Evolutionary conservation across 2,329 filamentous ascomycete genomes (phyloP), one percentile per base, ranked within the genome.

Genomic region (Colletotrichum acutatum): DNA sequence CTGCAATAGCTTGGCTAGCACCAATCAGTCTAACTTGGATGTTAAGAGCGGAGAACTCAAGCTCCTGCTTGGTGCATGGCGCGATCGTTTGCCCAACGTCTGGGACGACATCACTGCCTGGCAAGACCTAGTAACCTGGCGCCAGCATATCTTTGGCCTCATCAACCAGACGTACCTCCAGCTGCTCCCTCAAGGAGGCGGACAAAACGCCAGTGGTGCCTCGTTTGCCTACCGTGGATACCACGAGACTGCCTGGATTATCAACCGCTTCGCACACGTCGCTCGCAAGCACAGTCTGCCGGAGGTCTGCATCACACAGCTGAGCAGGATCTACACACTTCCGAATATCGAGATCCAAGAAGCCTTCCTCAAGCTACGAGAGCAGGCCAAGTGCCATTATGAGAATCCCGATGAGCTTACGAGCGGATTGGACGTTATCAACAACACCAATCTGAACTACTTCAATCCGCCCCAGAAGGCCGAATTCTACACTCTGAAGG

Each of bases 291-390:
- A 99, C 82, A 96, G 94, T 77, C 91, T 99, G 77, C 94, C 95
- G 0, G 97, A 99, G 75, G 97, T 99, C 34, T 99, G 97, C 85
- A 98, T 99, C 83, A 96, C 91, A 76, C 97, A 99, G 80, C 90
- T 99, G 24, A 97, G 96, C 80, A 94, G 96, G 75, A 99, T 99
- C 80, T 99, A 99, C 82, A 99, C 97, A 0, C 88, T 99, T 6
- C 97, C 97, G 1, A 99, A 99, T 80, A 99, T 99, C 57, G 97
- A 99, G 84, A 99, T 99, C 59, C 97, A 99, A 80, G 97, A 99
- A 82, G 97, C 97, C 0, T 99, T 99, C 88, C 85, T 99, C 74
- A 99, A 99, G 85, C 85, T 99, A 65, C 89, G 97, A n/a, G 97
- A 99, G 83, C 97, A 99, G 83, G 97, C 97, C 56, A 98, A 98